Percentiles rank a stretch among this genome's conserved stretches.
phyloP scores from a whole-genome alignment of 2,329 filamentous ascomycete species.

The Trichophyton benhamiae region DNA sequence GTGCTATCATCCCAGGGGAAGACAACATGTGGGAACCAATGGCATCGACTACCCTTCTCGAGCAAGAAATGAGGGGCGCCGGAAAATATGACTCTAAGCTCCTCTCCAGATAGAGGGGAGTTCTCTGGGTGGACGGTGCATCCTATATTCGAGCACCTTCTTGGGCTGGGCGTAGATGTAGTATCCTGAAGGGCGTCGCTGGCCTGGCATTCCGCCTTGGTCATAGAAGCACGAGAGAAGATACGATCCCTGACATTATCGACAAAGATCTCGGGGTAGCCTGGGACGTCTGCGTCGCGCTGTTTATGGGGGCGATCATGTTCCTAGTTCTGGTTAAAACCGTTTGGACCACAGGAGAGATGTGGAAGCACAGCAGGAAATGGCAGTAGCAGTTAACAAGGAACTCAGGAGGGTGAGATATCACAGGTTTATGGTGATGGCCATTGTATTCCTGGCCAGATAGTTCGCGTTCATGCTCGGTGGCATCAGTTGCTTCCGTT shows the following conservation, averaged over 20 bases:
- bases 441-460: background rate
- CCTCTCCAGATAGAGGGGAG: slow-evolving; percentile 17
- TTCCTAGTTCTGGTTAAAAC: background rate
- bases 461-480: background rate
- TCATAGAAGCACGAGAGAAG: background rate
- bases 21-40: slow-evolving; percentile 33
- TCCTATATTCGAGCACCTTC: background rate
- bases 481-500: background rate
- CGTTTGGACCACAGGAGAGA: too few relatives aligned
- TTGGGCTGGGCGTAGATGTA: background rate
- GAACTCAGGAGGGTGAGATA: background rate
- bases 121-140: slow-evolving; percentile 5
- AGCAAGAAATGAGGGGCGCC: slow-evolving; percentile 35
- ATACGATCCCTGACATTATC: background rate
- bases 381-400: background rate
- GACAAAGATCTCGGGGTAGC: background rate
- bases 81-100: slow-evolving; percentile 31
- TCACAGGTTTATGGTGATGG: background rate
- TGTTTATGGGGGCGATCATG: background rate
- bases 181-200: background rate
- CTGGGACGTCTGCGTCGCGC: background rate
- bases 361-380: background rate
- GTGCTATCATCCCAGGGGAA: slow-evolving; percentile 34
- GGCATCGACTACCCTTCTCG: slow-evolving; percentile 30
- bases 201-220: background rate